Evolutionary conservation across 1,139 yeast species (phyloP).

Genomic region (Kurtzmaniella quercitrusa): DNA sequence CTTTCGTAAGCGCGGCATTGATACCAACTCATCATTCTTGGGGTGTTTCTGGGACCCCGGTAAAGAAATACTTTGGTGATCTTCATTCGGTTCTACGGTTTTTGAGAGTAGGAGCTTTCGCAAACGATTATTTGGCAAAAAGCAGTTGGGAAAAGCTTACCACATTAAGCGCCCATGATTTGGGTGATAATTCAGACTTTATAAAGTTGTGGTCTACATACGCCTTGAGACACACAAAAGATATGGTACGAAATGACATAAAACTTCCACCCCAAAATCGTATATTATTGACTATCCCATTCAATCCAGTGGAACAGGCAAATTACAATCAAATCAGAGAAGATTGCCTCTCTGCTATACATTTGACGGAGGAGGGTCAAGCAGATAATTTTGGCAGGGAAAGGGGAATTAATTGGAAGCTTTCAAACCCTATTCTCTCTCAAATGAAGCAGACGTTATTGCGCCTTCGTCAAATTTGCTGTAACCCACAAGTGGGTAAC

Average conservation of each 20-base stretch:
- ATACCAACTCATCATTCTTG: conserved; percentile 87
- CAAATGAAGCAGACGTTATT: conserved; percentile 64
- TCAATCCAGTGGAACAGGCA: conserved; percentile 79
- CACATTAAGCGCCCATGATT: conserved; percentile 7
- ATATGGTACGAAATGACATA: conserved; percentile 76
- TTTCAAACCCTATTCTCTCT: conserved; percentile 34
- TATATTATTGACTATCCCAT: conserved; percentile 64
- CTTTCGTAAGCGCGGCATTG: conserved; percentile 74
- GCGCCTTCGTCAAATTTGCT: conserved; percentile 71
- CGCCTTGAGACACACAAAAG: conserved; percentile 77
- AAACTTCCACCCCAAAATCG: conserved; percentile 74
- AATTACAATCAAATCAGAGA: conserved; percentile 65
- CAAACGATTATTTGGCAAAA: conserved; percentile 31
- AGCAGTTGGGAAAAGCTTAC: conserved; percentile 33
- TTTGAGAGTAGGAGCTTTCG: conserved; percentile 63
- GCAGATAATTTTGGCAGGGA: conserved; percentile 23
- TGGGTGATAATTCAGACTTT: conserved; percentile 36
- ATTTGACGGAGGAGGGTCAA: conserved; percentile 54
- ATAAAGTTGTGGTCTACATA: conserved; percentile 41
- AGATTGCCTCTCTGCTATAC: conserved; percentile 59
- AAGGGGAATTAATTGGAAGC: conserved; percentile 46
- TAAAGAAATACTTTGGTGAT: conserved; percentile 62
- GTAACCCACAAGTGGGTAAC: conserved; percentile 71
- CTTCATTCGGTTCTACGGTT: conserved; percentile 68
- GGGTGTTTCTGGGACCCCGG: conserved; percentile 97